Evolutionary conservation across 352 stramenopile species (phyloP), one percentile per base, ranked within the genome.

Genomic region (Globisporangium okanoganense): DNA sequence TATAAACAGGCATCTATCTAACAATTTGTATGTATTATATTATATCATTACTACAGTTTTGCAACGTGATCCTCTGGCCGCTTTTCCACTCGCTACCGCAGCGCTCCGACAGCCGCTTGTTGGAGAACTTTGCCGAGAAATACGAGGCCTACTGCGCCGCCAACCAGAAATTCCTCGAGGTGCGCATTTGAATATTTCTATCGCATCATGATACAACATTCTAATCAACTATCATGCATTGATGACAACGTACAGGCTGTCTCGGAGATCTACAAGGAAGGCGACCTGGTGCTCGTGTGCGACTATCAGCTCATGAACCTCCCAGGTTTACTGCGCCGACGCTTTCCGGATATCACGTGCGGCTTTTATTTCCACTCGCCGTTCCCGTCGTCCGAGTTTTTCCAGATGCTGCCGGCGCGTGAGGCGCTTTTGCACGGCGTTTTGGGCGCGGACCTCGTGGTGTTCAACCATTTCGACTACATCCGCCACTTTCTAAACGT

Each of bases 391-490:
- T 94, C 85, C 12, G 88, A 95, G 67, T 94, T 97, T 57, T 96
- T 96, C 64, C 88, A 93, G 55, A 96, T 96, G 76, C 72, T 96
- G 22, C 86, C 88, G 3, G 79, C 78, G 2, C 80, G 87, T 10
- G 82, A 94, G 58, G 79, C 73, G 13, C 58, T 95, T 13, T 64
- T 97, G 18, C 82, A 94, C 35, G 89, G 89, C 8, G 82, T 96
- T 1, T 60, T 97, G 0, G 86, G 86, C 8, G 89, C 89, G 0
- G 89, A 97, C 35, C 71, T 96, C 20, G 85, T 97, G 5, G 85
- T 84, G 8, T 96, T 97, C 58, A 93, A 96, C 66, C 85, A 94
- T 56, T 96, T 95, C 53, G 88, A 96, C 61, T 94, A 96, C 70
- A 85, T 93, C 20, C 86, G 86, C 9, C 86, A 96, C 64, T 97